Percentiles rank a stretch among this genome's conserved stretches.
These are phyloP conservation scores for Moesziomyces aphidis DNA, from an alignment of 1,284 basidiomycete genomes.

Conservation along the genomic window DNA sequence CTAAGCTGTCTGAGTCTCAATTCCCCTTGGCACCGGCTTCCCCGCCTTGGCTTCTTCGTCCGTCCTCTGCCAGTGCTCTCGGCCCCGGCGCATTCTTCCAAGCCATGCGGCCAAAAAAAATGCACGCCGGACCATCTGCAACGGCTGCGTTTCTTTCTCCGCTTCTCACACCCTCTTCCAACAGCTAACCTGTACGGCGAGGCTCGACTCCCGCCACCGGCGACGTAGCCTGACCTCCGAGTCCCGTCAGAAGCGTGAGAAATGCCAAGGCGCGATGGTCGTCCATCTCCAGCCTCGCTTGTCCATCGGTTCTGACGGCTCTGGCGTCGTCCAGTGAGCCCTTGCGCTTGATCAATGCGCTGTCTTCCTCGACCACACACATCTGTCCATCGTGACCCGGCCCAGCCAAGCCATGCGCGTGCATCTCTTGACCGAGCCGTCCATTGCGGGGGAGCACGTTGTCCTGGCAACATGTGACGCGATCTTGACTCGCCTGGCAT, in stretches of 20 bases:
- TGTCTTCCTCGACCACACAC: too few species aligned
- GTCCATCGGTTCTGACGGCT: not conserved
- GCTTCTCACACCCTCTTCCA: not conserved
- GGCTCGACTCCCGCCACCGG: too few species aligned
- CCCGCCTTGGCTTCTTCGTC: not conserved
- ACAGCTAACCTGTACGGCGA: not conserved
- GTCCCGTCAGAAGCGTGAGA: constrained; percentile 1
- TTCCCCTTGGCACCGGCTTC: not conserved
- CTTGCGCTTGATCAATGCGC: not conserved
- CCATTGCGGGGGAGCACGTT: not conserved
- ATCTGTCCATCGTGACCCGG: not conserved
- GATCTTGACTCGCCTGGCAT: not conserved
- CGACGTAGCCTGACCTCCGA: too few species aligned
- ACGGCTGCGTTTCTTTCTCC: not conserved
- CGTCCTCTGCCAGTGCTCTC: too few species aligned
- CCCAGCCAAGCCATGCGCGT: not conserved
- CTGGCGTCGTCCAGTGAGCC: too few species aligned
- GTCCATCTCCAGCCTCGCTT: too few species aligned
- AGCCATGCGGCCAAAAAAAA: not conserved
- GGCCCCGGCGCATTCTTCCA: not conserved
- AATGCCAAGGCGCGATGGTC: constrained; percentile 2
- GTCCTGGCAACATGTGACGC: not conserved
- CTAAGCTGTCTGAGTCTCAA: not conserved
- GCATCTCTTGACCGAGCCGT: too few species aligned
- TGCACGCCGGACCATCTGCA: not conserved